phyloP scores from a whole-genome alignment of 2,329 filamentous ascomycete genomes.

The Scedosporium minutisporum region DNA sequence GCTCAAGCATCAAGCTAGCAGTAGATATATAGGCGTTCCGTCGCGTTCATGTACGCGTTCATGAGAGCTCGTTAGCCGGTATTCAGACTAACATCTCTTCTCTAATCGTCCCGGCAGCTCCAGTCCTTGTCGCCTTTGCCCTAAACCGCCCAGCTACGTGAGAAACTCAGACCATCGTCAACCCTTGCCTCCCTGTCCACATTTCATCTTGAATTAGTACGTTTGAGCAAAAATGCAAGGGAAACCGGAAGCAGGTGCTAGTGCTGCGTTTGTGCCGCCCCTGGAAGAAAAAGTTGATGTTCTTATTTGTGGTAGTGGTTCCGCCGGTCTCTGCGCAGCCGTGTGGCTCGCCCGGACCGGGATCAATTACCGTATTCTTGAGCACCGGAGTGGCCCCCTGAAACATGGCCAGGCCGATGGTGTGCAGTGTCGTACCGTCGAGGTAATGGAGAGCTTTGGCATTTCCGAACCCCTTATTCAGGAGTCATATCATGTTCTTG shows the following conservation, averaged over 20 bases:
- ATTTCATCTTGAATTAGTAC: no score
- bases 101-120: no score
- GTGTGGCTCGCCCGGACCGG: constrained; percentile 50
- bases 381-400: constrained; percentile 44
- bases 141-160: no score
- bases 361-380: constrained; percentile 47
- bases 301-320: constrained; percentile 51
- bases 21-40: no score
- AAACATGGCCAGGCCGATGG: constrained; percentile 54
- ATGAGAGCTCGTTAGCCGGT: no score
- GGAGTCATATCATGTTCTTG: constrained; percentile 47
- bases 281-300: constrained; percentile 32
- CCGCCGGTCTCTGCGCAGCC: constrained; percentile 51
- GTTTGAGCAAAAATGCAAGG: neutral
- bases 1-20: no score
- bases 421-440: constrained; percentile 50
- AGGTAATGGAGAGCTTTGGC: constrained; percentile 51
- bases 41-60: no score
- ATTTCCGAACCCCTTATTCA: constrained; percentile 42
- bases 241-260: neutral
- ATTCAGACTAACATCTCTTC: no score
- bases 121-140: no score
- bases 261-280: neutral
- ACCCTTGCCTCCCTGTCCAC: no score
- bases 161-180: no score